Percentiles rank a stretch among this genome's conserved stretches.
These are phyloP conservation scores for Teratosphaeria epicoccoides DNA, from an alignment of 2,329 filamentous ascomycete genomes.

Conservation along the genomic window DNA sequence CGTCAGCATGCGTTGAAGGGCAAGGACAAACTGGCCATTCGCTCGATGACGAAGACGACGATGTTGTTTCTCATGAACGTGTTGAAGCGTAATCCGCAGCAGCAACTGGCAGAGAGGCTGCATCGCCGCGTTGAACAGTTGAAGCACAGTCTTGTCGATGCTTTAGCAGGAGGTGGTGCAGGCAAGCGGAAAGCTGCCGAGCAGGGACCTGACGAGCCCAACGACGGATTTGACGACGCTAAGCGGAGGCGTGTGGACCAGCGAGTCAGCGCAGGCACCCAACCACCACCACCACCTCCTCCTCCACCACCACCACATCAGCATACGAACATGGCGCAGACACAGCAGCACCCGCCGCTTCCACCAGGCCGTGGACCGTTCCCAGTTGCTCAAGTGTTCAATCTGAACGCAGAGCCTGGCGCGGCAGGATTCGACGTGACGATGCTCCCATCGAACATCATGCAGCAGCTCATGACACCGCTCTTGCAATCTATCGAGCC, in stretches of 20 bases:
- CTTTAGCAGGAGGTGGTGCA: conserved; percentile 62
- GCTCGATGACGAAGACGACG: conserved; percentile 91
- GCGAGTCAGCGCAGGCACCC: conserved; percentile 28
- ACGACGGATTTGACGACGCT: conserved; percentile 59
- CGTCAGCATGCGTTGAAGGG: conserved; percentile 29
- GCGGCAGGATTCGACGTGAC: conserved; percentile 75
- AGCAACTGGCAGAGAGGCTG: conserved; percentile 63
- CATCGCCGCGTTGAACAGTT: conserved; percentile 79
- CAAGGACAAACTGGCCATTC: conserved; percentile 69
- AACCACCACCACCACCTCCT: conserved; percentile 26
- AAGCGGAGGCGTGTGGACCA: conserved; percentile 68
- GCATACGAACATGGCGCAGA: conserved; percentile 19
- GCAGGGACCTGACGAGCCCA: conserved; percentile 53
- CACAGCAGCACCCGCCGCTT: conserved; percentile 59
- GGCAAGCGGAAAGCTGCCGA: conserved; percentile 51
- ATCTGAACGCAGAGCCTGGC: conserved; percentile 64
- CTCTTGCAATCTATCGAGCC: conserved; percentile 64
- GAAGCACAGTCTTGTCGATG: conserved; percentile 64
- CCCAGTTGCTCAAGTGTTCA: conserved; percentile 75
- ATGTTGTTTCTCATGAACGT: conserved; percentile 75
- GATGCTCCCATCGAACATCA: conserved; percentile 61
- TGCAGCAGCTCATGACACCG: conserved; percentile 71
- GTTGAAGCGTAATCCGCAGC: conserved; percentile 71
- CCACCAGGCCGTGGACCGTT: conserved; percentile 55
- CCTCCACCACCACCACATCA: conserved; percentile 17